These are phyloP conservation scores for Atkinsonella hypoxylon DNA, from an alignment of 2,329 filamentous ascomycete genomes.

Conservation along the genomic window DNA sequence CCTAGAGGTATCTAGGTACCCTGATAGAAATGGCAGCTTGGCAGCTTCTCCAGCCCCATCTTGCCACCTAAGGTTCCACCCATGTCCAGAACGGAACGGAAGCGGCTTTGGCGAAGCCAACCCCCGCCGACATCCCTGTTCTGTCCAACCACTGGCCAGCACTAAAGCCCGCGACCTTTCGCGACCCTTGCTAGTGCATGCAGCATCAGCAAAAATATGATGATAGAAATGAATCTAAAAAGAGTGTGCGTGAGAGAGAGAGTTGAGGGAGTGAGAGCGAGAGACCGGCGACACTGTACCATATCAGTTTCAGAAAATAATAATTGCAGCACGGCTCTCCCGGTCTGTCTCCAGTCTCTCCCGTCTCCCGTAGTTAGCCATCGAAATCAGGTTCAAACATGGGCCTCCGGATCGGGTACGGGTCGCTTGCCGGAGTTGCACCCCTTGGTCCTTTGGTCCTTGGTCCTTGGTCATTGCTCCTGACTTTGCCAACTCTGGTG, in stretches of 20 bases:
- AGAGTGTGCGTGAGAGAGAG: no score
- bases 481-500: background rate
- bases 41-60: no score
- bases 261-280: no score
- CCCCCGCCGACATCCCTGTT: background rate
- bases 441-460: no score
- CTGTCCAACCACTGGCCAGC: background rate
- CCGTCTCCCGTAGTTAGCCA: background rate
- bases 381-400: background rate
- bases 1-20: no score
- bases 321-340: no score
- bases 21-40: no score
- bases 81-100: background rate
- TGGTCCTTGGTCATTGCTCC: background rate
- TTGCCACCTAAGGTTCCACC: no score
- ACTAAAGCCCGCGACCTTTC: no score
- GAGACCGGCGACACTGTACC: no score
- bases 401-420: background rate
- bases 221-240: no score
- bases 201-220: background rate
- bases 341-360: background rate
- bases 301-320: no score
- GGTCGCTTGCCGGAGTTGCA: background rate
- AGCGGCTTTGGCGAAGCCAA: background rate
- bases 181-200: background rate